These are phyloP conservation scores for Aspergillus aculeatus DNA, from an alignment of 2,329 filamentous ascomycete species.

Conservation along the genomic window DNA sequence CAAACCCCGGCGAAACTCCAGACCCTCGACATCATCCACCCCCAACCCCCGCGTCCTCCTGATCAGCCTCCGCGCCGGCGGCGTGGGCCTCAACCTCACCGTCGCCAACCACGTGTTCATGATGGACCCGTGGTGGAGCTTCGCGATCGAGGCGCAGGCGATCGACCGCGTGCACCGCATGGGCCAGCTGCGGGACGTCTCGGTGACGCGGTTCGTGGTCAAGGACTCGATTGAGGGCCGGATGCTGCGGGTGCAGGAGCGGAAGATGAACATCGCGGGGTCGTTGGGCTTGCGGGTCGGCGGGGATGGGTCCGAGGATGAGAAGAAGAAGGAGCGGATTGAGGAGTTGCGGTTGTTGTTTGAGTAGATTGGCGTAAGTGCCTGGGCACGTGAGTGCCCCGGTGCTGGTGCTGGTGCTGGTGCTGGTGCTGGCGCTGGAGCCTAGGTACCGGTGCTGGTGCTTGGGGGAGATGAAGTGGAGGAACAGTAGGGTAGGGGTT, in stretches of 20 bases:
- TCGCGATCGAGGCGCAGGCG: constrained; percentile 91
- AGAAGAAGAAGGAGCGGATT: constrained; percentile 84
- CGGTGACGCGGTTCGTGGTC: constrained; percentile 84
- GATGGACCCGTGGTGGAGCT: constrained; percentile 99
- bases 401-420: too few relatives aligned
- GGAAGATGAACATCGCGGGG: constrained; percentile 86
- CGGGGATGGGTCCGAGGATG: constrained; percentile 83
- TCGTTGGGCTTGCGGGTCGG: constrained; percentile 94
- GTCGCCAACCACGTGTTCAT: constrained; percentile 88
- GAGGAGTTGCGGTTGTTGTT: constrained; percentile 93
- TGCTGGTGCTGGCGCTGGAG: too few relatives aligned
- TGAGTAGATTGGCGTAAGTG: constrained; percentile 25
- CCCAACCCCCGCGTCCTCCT: constrained; percentile 61
- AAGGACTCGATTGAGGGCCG: constrained; percentile 89
- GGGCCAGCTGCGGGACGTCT: constrained; percentile 84
- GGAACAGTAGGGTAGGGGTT: too few relatives aligned
- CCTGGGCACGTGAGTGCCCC: too few relatives aligned
- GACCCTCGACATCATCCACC: constrained; percentile 14
- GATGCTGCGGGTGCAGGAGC: constrained; percentile 89
- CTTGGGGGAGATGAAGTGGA: not conserved
- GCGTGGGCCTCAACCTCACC: constrained; percentile 90
- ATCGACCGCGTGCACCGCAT: constrained; percentile 97
- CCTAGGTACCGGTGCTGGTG: too few relatives aligned
- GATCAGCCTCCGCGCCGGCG: constrained; percentile 82
- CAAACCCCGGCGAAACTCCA: not conserved